Evolutionary conservation across 345 rosid species (phyloP), one percentile per base, ranked within the genome.

Genomic region (Lumnitzera littorea): DNA sequence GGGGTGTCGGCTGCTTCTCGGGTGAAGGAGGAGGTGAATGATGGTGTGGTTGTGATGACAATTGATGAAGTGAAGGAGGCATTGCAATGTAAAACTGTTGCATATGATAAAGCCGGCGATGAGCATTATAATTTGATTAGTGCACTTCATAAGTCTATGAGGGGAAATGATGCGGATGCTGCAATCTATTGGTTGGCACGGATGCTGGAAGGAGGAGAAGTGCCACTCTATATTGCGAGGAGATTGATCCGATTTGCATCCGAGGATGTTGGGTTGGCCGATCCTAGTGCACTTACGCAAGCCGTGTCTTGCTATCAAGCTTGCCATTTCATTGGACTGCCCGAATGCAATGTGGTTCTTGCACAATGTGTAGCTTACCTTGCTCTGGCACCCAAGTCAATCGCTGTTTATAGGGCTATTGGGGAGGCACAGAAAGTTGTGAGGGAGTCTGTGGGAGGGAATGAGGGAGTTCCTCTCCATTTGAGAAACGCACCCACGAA

Each of bases 261-360:
- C 54, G 95, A 90, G 70, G 97, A 87, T 80, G 77, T 90, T 48
- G 95, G 92, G 1, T 72, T 87, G 67, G 97, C 88, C 2, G 92
- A 90, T 55, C 84, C 97, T 13, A 65, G 69, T 51, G 91, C 96
- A 3, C 91, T 89, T 63, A 78, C 75, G 50, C 95, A 89, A 64
- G 85, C 91, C 14, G 96, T 89, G 75, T 70, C 95, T 15, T 89
- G 95, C 66, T 89, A 87, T 63, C 96, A 89, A 73, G 96, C 95
- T 66, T 87, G 90, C 55, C 91, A 89, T 82, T 87, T 89, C 72
- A 58, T 87, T 69, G 95, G 90, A 57, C 83, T 87, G 88, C 97
- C 97, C 0, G 91, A 87, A 67, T 90, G 88, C 55, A 74, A 84
- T 69, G 95, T 87, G 23, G 63, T 87, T 63, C 95, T 90, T 14